Evolutionary conservation across 352 stramenopile genomes (phyloP).

Genomic region (Phytophthora niederhauseri): DNA sequence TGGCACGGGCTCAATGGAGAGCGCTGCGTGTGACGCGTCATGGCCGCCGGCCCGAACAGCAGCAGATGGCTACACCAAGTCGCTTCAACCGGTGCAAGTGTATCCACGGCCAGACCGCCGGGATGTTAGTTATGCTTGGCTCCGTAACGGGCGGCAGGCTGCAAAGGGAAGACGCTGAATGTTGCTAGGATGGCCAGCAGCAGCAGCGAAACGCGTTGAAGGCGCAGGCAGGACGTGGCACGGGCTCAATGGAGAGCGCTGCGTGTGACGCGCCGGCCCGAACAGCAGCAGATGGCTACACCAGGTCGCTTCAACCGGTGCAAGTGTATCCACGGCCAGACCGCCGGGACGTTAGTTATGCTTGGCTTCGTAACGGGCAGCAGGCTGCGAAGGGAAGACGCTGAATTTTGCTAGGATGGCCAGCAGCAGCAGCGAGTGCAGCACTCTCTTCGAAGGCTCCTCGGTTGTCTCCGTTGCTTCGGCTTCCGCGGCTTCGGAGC

Average conservation of each 20-base stretch:
- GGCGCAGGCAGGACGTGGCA: slow-evolving; percentile 10
- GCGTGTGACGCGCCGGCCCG: neutral
- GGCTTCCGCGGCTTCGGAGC: slow-evolving; percentile 1
- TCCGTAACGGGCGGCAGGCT: too few species aligned
- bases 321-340: slow-evolving; percentile 1
- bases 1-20: slow-evolving; percentile 11
- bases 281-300: slow-evolving; percentile 1
- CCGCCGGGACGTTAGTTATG: slow-evolving; percentile 1
- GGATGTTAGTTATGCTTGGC: too few species aligned
- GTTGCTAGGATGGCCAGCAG: too few species aligned
- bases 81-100: neutral
- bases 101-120: too few species aligned
- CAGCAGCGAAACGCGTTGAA: slow-evolving; percentile 27
- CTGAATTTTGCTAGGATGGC: slow-evolving; percentile 12
- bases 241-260: slow-evolving; percentile 10
- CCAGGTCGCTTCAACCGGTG: neutral
- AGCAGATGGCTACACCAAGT: slow-evolving; percentile 6
- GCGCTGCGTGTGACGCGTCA: slow-evolving; percentile 23
- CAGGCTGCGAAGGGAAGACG: neutral
- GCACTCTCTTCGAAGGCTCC: slow-evolving; percentile 26
- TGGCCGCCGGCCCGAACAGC: neutral
- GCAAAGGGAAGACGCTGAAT: too few species aligned
- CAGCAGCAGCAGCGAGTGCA: slow-evolving; percentile 18
- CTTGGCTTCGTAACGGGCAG: slow-evolving; percentile 12
- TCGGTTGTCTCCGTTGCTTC: slow-evolving; percentile 8